A percentile compares a stretch with the other conserved stretches of the same genome.
These are phyloP conservation scores for Claviceps sp. DNA, from an alignment of 2,329 filamentous ascomycete species.

Conservation along the genomic window DNA sequence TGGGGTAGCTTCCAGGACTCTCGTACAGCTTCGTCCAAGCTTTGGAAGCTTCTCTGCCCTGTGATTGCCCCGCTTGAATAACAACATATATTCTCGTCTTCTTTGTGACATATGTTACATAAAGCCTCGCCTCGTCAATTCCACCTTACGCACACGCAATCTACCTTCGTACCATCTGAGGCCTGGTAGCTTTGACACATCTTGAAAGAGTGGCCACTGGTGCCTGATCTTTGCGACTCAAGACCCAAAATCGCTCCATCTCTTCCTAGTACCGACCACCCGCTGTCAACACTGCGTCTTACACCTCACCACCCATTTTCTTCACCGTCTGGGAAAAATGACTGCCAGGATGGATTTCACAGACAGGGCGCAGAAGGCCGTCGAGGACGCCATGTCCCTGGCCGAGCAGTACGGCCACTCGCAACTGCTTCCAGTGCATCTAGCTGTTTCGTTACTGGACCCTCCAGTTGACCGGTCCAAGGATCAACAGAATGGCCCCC, in stretches of 20 bases:
- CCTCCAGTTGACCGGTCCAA: slow-evolving; percentile 64
- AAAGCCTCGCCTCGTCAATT: neutral
- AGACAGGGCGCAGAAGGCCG: slow-evolving; percentile 77
- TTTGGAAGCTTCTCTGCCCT: neutral
- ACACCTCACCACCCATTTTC: no score
- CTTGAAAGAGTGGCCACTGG: no score
- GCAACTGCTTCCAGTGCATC: slow-evolving; percentile 79
- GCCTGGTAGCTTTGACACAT: no score
- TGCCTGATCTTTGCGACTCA: no score
- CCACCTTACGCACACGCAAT: neutral
- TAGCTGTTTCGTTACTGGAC: slow-evolving; percentile 71
- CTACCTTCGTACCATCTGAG: no score
- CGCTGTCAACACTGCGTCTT: no score
- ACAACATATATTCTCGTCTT: neutral
- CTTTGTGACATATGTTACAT: no score
- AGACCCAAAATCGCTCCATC: no score
- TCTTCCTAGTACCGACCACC: no score
- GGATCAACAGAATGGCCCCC: slow-evolving; percentile 66
- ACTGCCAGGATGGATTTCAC: slow-evolving; percentile 80
- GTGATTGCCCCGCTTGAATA: neutral
- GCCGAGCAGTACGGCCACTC: slow-evolving; percentile 85
- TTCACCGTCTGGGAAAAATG: slow-evolving; percentile 34
- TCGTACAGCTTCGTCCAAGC: slow-evolving; percentile 1
- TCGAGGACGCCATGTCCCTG: slow-evolving; percentile 77
- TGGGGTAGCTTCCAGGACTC: slow-evolving; percentile 10